Evolutionary conservation across 306 rosid genomes (phyloP).

Genomic region (Sicyos baderoa): DNA sequence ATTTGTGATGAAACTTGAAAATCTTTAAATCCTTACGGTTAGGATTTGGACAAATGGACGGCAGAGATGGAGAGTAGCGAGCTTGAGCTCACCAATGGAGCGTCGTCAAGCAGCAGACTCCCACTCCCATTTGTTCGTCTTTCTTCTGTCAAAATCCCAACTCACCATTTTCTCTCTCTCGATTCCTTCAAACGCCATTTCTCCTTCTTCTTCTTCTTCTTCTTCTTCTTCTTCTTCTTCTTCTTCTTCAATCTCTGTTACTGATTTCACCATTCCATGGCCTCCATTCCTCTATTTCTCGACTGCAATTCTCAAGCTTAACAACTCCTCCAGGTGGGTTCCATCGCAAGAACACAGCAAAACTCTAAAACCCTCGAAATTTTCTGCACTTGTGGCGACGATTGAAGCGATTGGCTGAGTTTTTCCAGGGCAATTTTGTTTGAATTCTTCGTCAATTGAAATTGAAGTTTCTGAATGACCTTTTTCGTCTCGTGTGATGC

Average conservation of each 20-base stretch:
- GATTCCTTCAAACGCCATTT: background rate
- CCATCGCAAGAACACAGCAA: slow-evolving; percentile 9
- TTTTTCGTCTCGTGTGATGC: background rate
- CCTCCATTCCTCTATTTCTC: background rate
- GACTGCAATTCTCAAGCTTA: background rate
- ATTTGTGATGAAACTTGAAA: no score
- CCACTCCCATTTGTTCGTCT: slow-evolving; percentile 8
- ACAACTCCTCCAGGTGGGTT: background rate
- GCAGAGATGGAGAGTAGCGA: background rate
- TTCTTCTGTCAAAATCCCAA: slow-evolving; percentile 2
- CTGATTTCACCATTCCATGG: background rate
- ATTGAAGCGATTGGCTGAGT: background rate
- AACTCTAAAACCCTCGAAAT: background rate
- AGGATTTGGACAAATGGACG: slow-evolving; percentile 7
- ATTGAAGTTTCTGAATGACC: background rate
- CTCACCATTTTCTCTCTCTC: background rate
- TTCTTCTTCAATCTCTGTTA: background rate
- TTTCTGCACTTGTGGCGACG: background rate
- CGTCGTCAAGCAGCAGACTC: background rate
- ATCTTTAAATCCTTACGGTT: background rate
- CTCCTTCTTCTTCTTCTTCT: no score
- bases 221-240: background rate
- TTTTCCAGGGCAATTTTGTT: background rate
- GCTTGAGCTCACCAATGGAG: background rate
- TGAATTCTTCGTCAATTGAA: background rate